Evolutionary conservation across 2,329 filamentous ascomycete genomes (phyloP).

Genomic region (Ophiostoma sp.): DNA sequence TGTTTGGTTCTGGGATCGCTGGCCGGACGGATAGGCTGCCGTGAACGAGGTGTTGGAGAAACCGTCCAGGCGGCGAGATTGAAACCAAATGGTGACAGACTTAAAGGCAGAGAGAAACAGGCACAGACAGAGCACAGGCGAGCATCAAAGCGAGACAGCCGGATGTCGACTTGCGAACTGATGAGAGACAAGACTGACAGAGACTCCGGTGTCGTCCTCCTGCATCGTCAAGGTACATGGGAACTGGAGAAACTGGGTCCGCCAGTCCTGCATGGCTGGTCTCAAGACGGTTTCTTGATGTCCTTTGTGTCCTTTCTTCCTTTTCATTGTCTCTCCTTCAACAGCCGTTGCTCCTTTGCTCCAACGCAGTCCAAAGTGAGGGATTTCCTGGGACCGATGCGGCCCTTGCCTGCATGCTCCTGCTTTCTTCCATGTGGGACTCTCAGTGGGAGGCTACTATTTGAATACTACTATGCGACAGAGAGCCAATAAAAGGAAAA

Average conservation of each 20-base stretch:
- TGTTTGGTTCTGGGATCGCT: neutral
- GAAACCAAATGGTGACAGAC: neutral
- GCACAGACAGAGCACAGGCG: neutral
- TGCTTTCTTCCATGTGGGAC: slow-evolving; percentile 3
- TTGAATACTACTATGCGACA: neutral
- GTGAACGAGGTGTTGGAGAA: neutral
- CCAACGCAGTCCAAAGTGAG: neutral
- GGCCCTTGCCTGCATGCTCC: neutral
- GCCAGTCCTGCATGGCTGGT: slow-evolving; percentile 1
- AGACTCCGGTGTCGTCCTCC: slow-evolving; percentile 2
- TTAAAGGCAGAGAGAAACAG: neutral
- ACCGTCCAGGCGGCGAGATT: slow-evolving; percentile 1
- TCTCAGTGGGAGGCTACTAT: neutral
- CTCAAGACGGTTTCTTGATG: neutral
- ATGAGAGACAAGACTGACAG: neutral
- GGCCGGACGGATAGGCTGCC: slow-evolving; percentile 4
- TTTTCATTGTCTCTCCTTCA: neutral
- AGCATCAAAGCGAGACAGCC: neutral
- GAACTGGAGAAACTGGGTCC: neutral
- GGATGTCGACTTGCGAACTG: neutral
- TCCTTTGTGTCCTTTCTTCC: neutral
- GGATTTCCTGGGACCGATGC: slow-evolving; percentile 16
- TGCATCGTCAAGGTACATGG: slow-evolving; percentile 8
- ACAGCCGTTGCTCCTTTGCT: neutral
- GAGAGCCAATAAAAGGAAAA: neutral